These are phyloP conservation scores for Exophiala mesophila DNA, from an alignment of 2,329 filamentous ascomycete species.

Conservation along the genomic window DNA sequence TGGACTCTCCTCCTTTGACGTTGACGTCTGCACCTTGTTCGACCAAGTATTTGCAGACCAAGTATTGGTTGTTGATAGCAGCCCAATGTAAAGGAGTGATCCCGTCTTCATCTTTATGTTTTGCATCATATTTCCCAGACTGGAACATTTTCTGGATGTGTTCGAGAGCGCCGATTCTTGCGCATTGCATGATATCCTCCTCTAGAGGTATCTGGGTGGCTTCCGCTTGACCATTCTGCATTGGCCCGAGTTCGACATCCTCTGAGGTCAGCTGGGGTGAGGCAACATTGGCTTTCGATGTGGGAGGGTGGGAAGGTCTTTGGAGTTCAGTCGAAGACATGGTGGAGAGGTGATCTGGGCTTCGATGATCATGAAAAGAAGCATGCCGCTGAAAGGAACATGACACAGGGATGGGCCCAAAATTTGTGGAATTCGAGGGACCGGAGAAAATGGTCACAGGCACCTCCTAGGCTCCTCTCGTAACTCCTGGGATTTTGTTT, in stretches of 20 bases:
- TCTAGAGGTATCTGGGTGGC: constrained; percentile 46
- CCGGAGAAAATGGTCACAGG: background rate
- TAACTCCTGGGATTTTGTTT: background rate
- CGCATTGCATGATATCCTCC: constrained; percentile 93
- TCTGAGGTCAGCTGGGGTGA: constrained; percentile 19
- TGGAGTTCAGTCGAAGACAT: constrained; percentile 19
- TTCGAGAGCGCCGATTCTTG: constrained; percentile 76
- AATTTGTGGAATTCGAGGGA: background rate
- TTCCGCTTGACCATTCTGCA: constrained; percentile 25
- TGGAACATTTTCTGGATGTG: constrained; percentile 89
- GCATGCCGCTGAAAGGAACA: background rate
- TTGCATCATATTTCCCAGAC: constrained; percentile 72
- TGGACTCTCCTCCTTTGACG: constrained; percentile 87
- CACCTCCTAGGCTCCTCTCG: background rate
- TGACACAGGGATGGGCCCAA: background rate
- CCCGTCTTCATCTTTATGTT: constrained; percentile 81
- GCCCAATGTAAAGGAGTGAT: constrained; percentile 98
- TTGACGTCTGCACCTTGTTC: constrained; percentile 85
- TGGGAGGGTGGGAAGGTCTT: constrained; percentile 16
- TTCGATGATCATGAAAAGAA: background rate
- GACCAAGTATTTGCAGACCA: constrained; percentile 92
- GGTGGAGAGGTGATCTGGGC: constrained; percentile 1
- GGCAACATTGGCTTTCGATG: constrained; percentile 20
- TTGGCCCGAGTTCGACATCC: constrained; percentile 24
- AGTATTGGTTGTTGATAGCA: constrained; percentile 97